A percentile compares a stretch with the other conserved stretches of the same genome.
Evolutionary conservation across 2,329 filamentous ascomycete species (phyloP).

Genomic region (Colletotrichum magnum): DNA sequence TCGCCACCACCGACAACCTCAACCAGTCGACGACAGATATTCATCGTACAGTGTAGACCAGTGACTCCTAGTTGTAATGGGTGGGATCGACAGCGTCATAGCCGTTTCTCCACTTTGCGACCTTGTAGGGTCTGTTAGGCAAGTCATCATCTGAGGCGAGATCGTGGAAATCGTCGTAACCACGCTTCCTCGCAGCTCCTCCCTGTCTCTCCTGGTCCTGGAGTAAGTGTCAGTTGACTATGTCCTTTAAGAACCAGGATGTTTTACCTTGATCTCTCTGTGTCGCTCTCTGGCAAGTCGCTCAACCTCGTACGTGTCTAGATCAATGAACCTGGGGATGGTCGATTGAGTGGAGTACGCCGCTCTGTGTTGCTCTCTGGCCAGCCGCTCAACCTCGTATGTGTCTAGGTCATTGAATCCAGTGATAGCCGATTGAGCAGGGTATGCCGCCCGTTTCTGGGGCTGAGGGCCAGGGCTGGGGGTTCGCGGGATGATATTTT

Average conservation of each 20-base stretch:
- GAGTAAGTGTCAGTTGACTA: not conserved
- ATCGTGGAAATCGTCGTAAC: slow-evolving; percentile 45
- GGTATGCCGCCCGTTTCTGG: not conserved
- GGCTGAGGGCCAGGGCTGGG: slow-evolving; percentile 40
- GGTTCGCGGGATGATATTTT: slow-evolving; percentile 49
- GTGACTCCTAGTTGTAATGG: slow-evolving; percentile 13
- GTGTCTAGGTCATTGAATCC: not conserved
- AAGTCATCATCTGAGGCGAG: slow-evolving; percentile 43
- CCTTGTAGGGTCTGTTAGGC: slow-evolving; percentile 27
- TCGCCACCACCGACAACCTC: too few relatives aligned
- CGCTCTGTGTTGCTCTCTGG: not conserved
- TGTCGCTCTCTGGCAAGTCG: slow-evolving; percentile 49
- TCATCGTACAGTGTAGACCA: too few relatives aligned
- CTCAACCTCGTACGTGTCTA: slow-evolving; percentile 46
- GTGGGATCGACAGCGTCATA: slow-evolving; percentile 40
- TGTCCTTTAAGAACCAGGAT: not conserved
- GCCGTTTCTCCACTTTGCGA: slow-evolving; percentile 23
- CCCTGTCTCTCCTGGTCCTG: slow-evolving; percentile 38
- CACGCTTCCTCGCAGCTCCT: slow-evolving; percentile 45
- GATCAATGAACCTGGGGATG: slow-evolving; percentile 29
- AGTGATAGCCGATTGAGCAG: not conserved
- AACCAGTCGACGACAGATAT: too few relatives aligned
- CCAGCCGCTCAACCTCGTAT: not conserved
- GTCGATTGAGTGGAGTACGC: not conserved
- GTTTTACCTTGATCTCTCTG: slow-evolving; percentile 45